Conservation (phyloP, 179 eudicot genomes). For the Heliamphora ciliata region DNA sequence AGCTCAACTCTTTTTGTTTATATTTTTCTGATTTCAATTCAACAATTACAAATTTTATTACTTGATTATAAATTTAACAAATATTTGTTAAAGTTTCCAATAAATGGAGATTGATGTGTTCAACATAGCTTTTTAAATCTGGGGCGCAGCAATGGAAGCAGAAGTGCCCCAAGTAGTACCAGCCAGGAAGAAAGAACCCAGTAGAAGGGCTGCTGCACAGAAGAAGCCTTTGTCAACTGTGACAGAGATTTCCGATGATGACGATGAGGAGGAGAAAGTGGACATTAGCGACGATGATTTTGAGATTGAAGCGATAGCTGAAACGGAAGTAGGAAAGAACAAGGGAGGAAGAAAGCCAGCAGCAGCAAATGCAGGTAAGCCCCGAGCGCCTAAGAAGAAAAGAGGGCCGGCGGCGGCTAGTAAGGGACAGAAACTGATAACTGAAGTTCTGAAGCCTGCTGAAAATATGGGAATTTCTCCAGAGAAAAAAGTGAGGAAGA, state of each 20-base stretch:
- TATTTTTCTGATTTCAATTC: too few species aligned
- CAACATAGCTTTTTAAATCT: not conserved
- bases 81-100: too few species aligned
- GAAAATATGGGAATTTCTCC: conserved; percentile 53
- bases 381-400: conserved; percentile 42
- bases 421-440: conserved; percentile 51
- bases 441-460: conserved; percentile 47
- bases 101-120: not conserved
- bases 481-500: conserved; percentile 84
- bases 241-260: conserved; percentile 48
- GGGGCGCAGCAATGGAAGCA: conserved; percentile 43
- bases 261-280: conserved; percentile 20
- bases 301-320: conserved; percentile 25
- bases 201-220: conserved; percentile 34
- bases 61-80: too few species aligned
- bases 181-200: conserved; percentile 31
- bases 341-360: conserved; percentile 53
- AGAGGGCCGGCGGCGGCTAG: conserved; percentile 52
- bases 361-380: conserved; percentile 25
- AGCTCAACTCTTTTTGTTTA: too few species aligned
- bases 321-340: conserved; percentile 36
- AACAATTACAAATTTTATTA: too few species aligned
- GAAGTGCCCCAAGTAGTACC: conserved; percentile 24
- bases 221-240: conserved; percentile 30
- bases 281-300: conserved; percentile 33